Evolutionary conservation across 2,329 filamentous ascomycete species (phyloP).

Genomic region (Pezicula carpinea): DNA sequence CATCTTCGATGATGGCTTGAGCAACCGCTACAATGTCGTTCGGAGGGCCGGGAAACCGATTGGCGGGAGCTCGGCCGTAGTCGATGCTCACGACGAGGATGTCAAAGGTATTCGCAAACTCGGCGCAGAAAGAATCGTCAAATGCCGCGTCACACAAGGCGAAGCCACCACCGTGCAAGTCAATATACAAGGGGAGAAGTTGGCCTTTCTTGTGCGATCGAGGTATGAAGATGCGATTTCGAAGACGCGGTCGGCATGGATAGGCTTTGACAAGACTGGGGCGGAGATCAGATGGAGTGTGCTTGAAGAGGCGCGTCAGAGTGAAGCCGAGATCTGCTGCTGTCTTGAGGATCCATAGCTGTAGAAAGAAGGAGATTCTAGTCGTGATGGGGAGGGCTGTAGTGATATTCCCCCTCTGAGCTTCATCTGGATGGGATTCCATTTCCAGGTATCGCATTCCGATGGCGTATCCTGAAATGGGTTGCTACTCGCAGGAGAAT

Average conservation of each 20-base stretch:
- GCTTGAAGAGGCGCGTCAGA: constrained; percentile 4
- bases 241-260: constrained; percentile 15
- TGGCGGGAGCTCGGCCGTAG: constrained; percentile 42
- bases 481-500: no score
- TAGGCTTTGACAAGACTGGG: not conserved
- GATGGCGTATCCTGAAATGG: no score
- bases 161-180: constrained; percentile 49
- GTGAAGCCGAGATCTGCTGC: constrained; percentile 3
- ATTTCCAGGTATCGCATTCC: no score
- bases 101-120: constrained; percentile 35
- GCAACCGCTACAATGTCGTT: constrained; percentile 42
- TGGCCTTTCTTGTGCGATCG: constrained; percentile 27
- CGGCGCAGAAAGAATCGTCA: constrained; percentile 42
- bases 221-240: constrained; percentile 36
- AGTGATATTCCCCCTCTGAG: no score
- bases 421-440: no score
- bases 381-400: constrained; percentile 5
- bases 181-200: constrained; percentile 38
- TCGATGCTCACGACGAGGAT: constrained; percentile 44
- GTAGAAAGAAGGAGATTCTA: constrained; percentile 7
- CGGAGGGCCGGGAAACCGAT: constrained; percentile 39
- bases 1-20: constrained; percentile 37
- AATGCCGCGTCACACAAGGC: constrained; percentile 36
- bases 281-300: constrained; percentile 2
- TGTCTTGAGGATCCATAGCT: constrained; percentile 11